A percentile compares a stretch with the other conserved stretches of the same genome.
Conservation (phyloP, 2,329 filamentous ascomycete species). For the Alternaria triticina region DNA sequence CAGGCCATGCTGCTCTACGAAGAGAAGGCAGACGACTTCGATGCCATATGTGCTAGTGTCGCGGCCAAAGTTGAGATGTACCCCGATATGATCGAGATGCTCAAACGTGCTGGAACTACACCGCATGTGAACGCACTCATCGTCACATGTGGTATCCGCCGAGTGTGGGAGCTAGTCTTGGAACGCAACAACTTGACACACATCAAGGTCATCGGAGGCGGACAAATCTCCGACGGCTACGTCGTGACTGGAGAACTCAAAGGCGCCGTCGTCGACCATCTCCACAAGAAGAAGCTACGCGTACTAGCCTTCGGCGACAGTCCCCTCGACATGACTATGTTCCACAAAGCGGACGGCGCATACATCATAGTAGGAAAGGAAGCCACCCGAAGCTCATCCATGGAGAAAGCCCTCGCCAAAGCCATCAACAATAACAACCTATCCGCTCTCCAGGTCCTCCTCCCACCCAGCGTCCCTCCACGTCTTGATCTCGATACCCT, state of each 20-base stretch:
- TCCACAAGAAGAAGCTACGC: conserved; percentile 46
- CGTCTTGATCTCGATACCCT: conserved; percentile 54
- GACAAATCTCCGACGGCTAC: conserved; percentile 54
- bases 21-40: conserved; percentile 53
- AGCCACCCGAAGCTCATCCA: conserved; percentile 55
- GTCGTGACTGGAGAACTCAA: conserved; percentile 63
- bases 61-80: conserved; percentile 54
- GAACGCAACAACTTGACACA: conserved; percentile 50
- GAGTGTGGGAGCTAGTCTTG: conserved; percentile 64
- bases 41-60: conserved; percentile 54
- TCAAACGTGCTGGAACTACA: conserved; percentile 43
- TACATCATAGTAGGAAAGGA: conserved; percentile 63
- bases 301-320: conserved; percentile 69
- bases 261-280: conserved; percentile 52
- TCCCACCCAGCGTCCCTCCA: conserved; percentile 50
- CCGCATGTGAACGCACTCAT: conserved; percentile 56
- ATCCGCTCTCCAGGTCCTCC: conserved; percentile 54
- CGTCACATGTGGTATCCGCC: conserved; percentile 61
- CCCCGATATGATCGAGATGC: conserved; percentile 56
- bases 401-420: conserved; percentile 56
- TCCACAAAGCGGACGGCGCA: conserved; percentile 59
- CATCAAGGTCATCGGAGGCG: conserved; percentile 62
- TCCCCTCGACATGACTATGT: conserved; percentile 64
- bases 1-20: conserved; percentile 63
- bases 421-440: conserved; percentile 54